These are phyloP conservation scores for Alnus rubra DNA, from an alignment of 306 rosid genomes.

Conservation along the genomic window DNA sequence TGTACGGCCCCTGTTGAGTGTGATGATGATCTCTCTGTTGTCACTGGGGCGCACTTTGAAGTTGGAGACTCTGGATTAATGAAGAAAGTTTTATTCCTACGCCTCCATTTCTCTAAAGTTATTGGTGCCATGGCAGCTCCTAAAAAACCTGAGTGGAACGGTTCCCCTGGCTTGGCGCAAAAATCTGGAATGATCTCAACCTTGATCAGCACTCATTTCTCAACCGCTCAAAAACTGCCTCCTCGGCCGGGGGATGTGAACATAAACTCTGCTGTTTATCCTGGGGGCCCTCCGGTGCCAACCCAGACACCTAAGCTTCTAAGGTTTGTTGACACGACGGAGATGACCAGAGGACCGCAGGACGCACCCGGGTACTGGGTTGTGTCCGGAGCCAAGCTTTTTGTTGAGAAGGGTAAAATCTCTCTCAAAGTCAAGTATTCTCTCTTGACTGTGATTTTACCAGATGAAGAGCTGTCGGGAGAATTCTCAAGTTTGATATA, in stretches of 20 bases:
- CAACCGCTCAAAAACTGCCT: conserved; percentile 57
- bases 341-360: conserved; percentile 95
- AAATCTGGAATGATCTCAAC: conserved; percentile 86
- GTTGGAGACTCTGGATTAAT: conserved; percentile 56
- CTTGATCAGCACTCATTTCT: conserved; percentile 70
- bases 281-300: conserved; percentile 79
- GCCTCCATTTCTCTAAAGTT: conserved; percentile 63
- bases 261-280: conserved; percentile 80
- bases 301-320: conserved; percentile 71
- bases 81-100: conserved; percentile 68
- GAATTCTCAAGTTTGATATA: conserved; percentile 15
- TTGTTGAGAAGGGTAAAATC: conserved; percentile 73
- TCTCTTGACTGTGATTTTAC: conserved; percentile 58
- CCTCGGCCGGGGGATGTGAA: conserved; percentile 69
- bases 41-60: conserved; percentile 79
- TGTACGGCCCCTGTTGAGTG: conserved; percentile 85
- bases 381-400: conserved; percentile 83
- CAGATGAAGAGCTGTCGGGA: conserved; percentile 58
- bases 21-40: conserved; percentile 58
- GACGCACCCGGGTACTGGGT: conserved; percentile 88
- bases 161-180: conserved; percentile 68
- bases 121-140: conserved; percentile 32
- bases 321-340: conserved; percentile 83
- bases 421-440: conserved; percentile 78
- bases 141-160: conserved; percentile 59